Evolutionary conservation across 1,284 basidiomycete genomes (phyloP), one percentile per base, ranked within the genome.

Genomic region (Sporisorium iseilematis-ciliati): DNA sequence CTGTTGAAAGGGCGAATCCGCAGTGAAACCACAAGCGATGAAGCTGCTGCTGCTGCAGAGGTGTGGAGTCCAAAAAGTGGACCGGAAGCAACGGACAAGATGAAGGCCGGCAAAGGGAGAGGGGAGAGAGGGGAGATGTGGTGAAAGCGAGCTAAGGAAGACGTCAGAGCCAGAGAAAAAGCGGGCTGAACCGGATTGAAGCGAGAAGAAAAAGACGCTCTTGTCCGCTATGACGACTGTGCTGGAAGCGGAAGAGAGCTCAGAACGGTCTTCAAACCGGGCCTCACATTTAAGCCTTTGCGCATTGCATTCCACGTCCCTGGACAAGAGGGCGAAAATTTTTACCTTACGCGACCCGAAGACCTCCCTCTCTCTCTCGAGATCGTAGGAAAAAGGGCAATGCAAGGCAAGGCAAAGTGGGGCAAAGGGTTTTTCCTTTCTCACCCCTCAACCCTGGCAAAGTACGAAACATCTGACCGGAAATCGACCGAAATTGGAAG

Each of bases 261-360:
- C 29, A n/a, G 31, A 45, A 31, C 61, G 54, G 53, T 21, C 53
- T 63, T 57, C 60, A 55, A 50, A 56, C 53, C 59, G 60, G 50
- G 35, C 31, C 16, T 38, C 53, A 50, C 49, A 42, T 48, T 55
- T 49, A 56, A 18, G 16, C 18, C 26, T 49, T 49, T 31, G 18
- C 18, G 33, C 20, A 33, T 14, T 5, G 33, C 7, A 38, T 38
- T 38, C 35, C 35, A 38, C 14, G 35, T 38, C 35, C 5, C 1
- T 38, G 35, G 12, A 16, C 35, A 38, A 51, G 20, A 25, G 18
- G 33, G 50, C 50, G 50, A 51, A 51, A 51, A 40, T 38, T 51
- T 51, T 49, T 48, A 20, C 45, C 42, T 21, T 21, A n/a, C 43
- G 43, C 20, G 8, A 14, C 21, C 38, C 40, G 1, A 18, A 41